Base-by-base conservation (phyloP, 306 rosid species). In the Biancaea sappan region DNA sequence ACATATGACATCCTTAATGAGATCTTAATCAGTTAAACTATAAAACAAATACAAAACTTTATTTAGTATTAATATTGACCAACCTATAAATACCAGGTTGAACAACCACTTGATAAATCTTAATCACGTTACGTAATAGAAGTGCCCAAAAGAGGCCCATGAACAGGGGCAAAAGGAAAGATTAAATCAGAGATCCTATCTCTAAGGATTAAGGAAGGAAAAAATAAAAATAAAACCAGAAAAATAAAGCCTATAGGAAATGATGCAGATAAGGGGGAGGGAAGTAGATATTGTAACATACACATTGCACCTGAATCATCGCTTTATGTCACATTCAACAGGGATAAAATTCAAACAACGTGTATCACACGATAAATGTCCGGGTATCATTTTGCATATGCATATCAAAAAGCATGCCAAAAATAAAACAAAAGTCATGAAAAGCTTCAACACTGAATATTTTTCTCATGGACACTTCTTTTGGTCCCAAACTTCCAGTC, bases 111-210 rank as follows among this genome's bases (percentile, higher is more conserved):
- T 38, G 51, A 25, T 51, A 37, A 67, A 12, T 28, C 37, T 11
- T n/a, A 51, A 41, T 32, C 57, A 74, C 38, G 31, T 8, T 10
- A 44, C 25, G 8, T 9, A 61, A 53, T 69, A 47, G 31, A 65
- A 37, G 38, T 52, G 35, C 50, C 70, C 24, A 37, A 26, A 40
- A 18, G 70, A 77, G 68, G 41, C 77, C 32, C 53, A 60, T 19
- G 69, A 26, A 25, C 62, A 60, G n/a, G 13, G 43, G n/a, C n/a
- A 19, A 48, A 58, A 16, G 1, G 59, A 47, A 15, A 10, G 54
- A 59, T 26, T 24, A 72, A 82, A 66, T 77, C 43, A 71, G 29
- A 75, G 40, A 71, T 21, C 22, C 15, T 13, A 26, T 13, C 63
- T 57, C 5, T 5, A 56, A 26, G 19, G 8, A 13, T 13, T 5